Base-by-base conservation (phyloP, 2,329 filamentous ascomycete genomes). In the Berkeleyomyces rouxiae region DNA sequence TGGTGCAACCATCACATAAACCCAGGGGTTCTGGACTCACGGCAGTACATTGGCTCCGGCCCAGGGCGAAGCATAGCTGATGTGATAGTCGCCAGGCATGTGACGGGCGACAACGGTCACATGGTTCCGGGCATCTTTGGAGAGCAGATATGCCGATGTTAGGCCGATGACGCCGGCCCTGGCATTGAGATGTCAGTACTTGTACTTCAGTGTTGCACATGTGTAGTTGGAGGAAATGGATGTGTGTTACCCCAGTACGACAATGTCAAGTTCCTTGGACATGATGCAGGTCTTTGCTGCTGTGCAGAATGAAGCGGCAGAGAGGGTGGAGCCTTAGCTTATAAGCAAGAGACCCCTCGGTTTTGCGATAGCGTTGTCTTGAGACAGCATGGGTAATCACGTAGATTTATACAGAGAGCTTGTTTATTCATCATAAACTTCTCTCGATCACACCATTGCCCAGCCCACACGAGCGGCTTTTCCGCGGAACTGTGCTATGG, bases 81-180 rank as follows among this genome's bases (percentile, higher is more conserved):
- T 86, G 67, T 92, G 87, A 72, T 92, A 93, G 75, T 96, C 91
- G 43, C 91, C 91, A 0, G 91, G 91, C 86, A 96, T 93, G 71
- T 95, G 87, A 70, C 92, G 95, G 4, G 89, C 86, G 40, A 90
- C 77, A 43, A 95, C 77, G 0, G 87, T 90, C 66, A 95, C 71
- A 16, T 67, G 70, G 66, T 79, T 77, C 43, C 68, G 70, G 59
- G 74, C 72, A 67, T 73, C 72, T 67, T 72, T 77, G 4, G 78
- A 74, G 42, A 81, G 72, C 55, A 78, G 69, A 49, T 79, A 70
- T 2, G 79, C 79, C 51, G 76, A 74, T 11, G 79, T 81, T 64
- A 81, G 73, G 64, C 79, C 79, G 39, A 74, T 74, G 53, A 81
- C 79, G 39, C 79, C 79, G 51, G 78, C 78, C 31, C 74, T 76